Conservation (phyloP, 257 asterid genomes). For the Datura wrightii region DNA sequence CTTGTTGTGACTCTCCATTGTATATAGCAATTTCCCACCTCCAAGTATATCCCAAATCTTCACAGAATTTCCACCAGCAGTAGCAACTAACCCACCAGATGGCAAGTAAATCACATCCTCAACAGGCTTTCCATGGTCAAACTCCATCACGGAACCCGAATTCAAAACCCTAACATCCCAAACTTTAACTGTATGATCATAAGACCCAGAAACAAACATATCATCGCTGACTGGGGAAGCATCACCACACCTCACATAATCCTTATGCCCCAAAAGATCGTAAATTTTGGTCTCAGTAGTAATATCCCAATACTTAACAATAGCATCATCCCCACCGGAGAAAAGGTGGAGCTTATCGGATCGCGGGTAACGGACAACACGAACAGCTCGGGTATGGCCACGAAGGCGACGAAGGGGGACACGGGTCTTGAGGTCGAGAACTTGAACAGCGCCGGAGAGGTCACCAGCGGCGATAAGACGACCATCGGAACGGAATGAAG, state of each 20-base stretch:
- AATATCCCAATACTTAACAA: slow-evolving; percentile 94
- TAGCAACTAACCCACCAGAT: slow-evolving; percentile 84
- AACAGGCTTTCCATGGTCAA: slow-evolving; percentile 87
- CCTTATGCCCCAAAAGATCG: slow-evolving; percentile 79
- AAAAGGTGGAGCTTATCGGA: slow-evolving; percentile 78
- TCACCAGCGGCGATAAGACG: slow-evolving; percentile 83
- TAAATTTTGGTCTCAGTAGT: slow-evolving; percentile 57
- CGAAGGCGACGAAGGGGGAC: slow-evolving; percentile 65
- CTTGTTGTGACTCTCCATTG: slow-evolving; percentile 95
- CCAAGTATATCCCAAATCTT: slow-evolving; percentile 95
- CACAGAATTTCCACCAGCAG: slow-evolving; percentile 81
- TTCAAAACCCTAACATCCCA: slow-evolving; percentile 84
- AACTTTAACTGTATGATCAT: slow-evolving; percentile 74
- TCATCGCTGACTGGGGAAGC: slow-evolving; percentile 79
- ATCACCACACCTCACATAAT: slow-evolving; percentile 90
- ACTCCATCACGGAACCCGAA: slow-evolving; percentile 64
- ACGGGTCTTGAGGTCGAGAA: slow-evolving; percentile 74
- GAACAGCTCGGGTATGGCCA: slow-evolving; percentile 78
- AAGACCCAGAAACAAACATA: slow-evolving; percentile 82
- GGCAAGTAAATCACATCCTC: slow-evolving; percentile 91
- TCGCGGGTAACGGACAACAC: slow-evolving; percentile 67
- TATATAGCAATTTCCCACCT: slow-evolving; percentile 81
- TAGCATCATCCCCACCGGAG: slow-evolving; percentile 89
- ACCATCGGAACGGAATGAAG: slow-evolving; percentile 77
- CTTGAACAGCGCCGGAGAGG: slow-evolving; percentile 67